Percentiles rank a stretch among this genome's conserved stretches.
Evolutionary conservation across 192 early-diverging fungal genomes (phyloP).

Genomic region (Diversispora epigaea): DNA sequence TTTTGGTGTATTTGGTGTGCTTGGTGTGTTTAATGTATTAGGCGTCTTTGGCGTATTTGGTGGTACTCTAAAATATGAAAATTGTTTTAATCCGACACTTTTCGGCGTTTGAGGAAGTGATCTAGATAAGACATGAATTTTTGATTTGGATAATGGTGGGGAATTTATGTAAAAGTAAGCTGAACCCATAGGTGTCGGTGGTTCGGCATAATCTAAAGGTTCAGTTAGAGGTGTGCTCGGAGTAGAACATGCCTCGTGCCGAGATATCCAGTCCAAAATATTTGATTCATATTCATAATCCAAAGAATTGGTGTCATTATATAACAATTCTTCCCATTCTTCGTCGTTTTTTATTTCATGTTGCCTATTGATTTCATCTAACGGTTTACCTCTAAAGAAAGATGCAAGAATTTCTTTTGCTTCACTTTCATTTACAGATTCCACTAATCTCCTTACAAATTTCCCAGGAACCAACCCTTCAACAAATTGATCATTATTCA

Average conservation of each 20-base stretch:
- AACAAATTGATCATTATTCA: conserved; percentile 6
- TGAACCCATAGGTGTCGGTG: conserved; percentile 24
- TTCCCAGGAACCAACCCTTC: conserved; percentile 9
- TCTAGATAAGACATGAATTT: background rate
- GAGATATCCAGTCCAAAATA: conserved; percentile 16
- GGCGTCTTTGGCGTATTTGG: background rate
- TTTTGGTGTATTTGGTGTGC: background rate
- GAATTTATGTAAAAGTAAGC: conserved; percentile 7
- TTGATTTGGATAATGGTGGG: background rate
- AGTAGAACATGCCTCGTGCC: background rate
- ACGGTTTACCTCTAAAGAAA: conserved; percentile 19
- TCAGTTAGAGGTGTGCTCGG: background rate
- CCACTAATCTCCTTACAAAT: conserved; percentile 16
- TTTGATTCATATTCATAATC: background rate
- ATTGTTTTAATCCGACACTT: background rate
- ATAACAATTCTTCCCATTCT: background rate
- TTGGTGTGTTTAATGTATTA: background rate
- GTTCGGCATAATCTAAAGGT: conserved; percentile 25
- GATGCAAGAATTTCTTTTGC: conserved; percentile 14
- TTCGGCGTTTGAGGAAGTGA: background rate
- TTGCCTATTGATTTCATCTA: background rate
- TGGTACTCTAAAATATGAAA: background rate
- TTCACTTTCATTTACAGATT: conserved; percentile 5
- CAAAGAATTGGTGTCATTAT: background rate
- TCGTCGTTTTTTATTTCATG: background rate